These are phyloP conservation scores for Nakazawaea anatomiae DNA, from an alignment of 805 yeast genomes.

Conservation along the genomic window DNA sequence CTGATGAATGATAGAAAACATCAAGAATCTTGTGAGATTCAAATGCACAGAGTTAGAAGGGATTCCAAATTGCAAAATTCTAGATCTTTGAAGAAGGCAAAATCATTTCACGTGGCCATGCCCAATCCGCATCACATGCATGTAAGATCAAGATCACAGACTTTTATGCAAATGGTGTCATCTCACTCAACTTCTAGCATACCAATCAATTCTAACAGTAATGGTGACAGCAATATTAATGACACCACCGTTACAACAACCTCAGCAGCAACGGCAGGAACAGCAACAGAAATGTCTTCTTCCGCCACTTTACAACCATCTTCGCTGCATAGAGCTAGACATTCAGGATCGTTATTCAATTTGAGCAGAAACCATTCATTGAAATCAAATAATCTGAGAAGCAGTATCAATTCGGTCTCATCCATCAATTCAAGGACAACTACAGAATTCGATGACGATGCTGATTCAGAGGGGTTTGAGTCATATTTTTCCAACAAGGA, in stretches of 20 bases:
- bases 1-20: constrained; percentile 72
- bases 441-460: constrained; percentile 2
- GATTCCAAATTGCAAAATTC: constrained; percentile 20
- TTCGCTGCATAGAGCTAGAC: constrained; percentile 6
- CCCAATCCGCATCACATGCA: neutral
- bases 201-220: neutral
- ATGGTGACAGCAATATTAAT: neutral
- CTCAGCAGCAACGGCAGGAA: neutral
- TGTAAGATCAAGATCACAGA: constrained; percentile 9
- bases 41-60: constrained; percentile 32
- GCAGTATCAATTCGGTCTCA: constrained; percentile 1
- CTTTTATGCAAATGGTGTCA: constrained; percentile 1
- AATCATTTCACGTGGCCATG: constrained; percentile 24
- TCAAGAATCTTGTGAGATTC: constrained; percentile 36
- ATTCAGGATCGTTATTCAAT: constrained; percentile 4
- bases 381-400: constrained; percentile 1
- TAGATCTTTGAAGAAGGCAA: constrained; percentile 26
- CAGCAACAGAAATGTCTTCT: neutral
- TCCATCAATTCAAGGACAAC: neutral
- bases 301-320: neutral
- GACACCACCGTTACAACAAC: neutral
- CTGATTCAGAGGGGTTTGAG: neutral
- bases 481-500: neutral
- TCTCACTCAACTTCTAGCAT: neutral
- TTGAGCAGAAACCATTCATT: constrained; percentile 6